Base-by-base conservation (phyloP, 148 eudicot genomes). In the Polygonum maritimum region DNA sequence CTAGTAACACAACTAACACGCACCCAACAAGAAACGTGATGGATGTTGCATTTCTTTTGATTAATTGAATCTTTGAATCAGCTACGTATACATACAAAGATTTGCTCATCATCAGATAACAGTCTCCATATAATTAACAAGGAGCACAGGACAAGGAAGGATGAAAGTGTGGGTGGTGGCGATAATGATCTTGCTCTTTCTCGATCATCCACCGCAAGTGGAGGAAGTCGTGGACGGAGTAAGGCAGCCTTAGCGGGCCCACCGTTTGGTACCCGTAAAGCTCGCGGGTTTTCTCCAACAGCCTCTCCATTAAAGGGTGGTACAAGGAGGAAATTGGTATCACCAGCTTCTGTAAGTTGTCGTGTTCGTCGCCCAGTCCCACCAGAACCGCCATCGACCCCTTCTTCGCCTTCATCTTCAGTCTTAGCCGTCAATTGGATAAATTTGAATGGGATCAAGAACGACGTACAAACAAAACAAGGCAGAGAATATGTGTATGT, bases 311-410 rank as follows among this genome's bases (percentile, higher is more conserved):
- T 52, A 74, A 73, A 40, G 86, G 91, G 39, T 88, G 87, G 58
- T 86, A 79, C 12, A 88, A 31, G 71, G 84, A 82, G 35, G 84
- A 81, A 13, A 88, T 88, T 7, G 91, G 91, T 38, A 88, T 86
- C n/a, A 80, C 72, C 70, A 88, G 84, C 21, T 38, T 76, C 41
- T 74, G 58, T n/a, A 39, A 12, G 18, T 21, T 62, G 4, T 22
- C 63, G 12, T 71, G 76, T 14, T 78, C 79, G 12, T 82, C 87
- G 33, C 79, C 84, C 74, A 81, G 47, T 3, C 84, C 82, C 19
- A 84, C 86, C 45, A 77, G 82, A 21, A 88, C 85, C 26, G 86
- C 82, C 3, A 86, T 51, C 74, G 74, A 82, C 1, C 91, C 91
- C 73, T 88, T 86, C 86, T 88, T 88, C 77, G 78, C 76, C 74